These are phyloP conservation scores for Hemisphaericaspora xylanilytica DNA, from an alignment of 1,139 yeast species.

Conservation along the genomic window DNA sequence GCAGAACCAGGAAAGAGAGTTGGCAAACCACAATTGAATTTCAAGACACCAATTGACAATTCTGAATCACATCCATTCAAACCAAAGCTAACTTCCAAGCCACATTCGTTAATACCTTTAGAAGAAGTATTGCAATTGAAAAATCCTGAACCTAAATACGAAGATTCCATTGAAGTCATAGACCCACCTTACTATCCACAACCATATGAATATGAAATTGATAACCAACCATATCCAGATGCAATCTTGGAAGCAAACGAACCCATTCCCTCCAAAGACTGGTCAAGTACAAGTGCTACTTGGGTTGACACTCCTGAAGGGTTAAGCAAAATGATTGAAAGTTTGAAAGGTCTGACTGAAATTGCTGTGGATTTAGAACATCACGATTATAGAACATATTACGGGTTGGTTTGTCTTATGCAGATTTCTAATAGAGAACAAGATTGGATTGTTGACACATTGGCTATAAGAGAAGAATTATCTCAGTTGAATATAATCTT, in stretches of 20 bases:
- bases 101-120: slow-evolving; percentile 59
- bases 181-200: slow-evolving; percentile 68
- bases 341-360: slow-evolving; percentile 51
- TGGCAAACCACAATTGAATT: slow-evolving; percentile 70
- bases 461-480: slow-evolving; percentile 70
- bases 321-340: slow-evolving; percentile 53
- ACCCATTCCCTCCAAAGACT: slow-evolving; percentile 58
- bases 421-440: slow-evolving; percentile 81
- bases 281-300: slow-evolving; percentile 61
- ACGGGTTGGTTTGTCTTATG: slow-evolving; percentile 91
- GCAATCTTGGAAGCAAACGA: slow-evolving; percentile 44
- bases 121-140: slow-evolving; percentile 47
- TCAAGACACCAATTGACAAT: slow-evolving; percentile 63
- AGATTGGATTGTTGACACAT: slow-evolving; percentile 83
- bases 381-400: slow-evolving; percentile 86
- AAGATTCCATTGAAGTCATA: slow-evolving; percentile 35
- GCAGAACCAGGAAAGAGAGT: slow-evolving; percentile 37
- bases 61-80: slow-evolving; percentile 67
- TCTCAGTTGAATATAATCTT: slow-evolving; percentile 68
- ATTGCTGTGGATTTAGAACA: slow-evolving; percentile 98
- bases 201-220: slow-evolving; percentile 81
- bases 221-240: slow-evolving; percentile 66
- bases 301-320: slow-evolving; percentile 69
- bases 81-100: slow-evolving; percentile 71
- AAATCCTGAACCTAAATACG: slow-evolving; percentile 24